Base-by-base conservation (phyloP, 495 filamentous ascomycete genomes). In the Apodospora peruviana region DNA sequence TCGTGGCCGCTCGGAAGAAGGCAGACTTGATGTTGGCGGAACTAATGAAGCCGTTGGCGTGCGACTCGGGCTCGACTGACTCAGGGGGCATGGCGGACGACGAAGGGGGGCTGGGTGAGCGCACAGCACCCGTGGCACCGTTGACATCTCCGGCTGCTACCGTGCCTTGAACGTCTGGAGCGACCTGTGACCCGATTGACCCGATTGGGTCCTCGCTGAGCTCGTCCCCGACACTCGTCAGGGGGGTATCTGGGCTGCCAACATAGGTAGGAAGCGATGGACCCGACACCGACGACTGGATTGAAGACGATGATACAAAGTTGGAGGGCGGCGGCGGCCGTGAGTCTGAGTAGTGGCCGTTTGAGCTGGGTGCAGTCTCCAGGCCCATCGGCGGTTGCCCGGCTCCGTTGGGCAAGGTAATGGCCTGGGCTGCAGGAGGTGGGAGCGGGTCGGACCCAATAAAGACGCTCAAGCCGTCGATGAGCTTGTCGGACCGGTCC, bases 1-100 rank as follows among this genome's bases (percentile, higher is more conserved):
- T 61, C 46, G 67, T 69, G 11, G 69, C 66, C 21, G 73, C 74
- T 27, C 74, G 64, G 53, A 61, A 61, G 47, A 71, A 71, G 16
- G 66, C 57, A 0, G 51, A 53, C 43, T 63, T 64, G 39, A 69
- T 56, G 45, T 71, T 62, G 11, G 54, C 52, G 10, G 66, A 67
- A 43, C 56, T 50, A 57, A 54, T 48, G 60, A 55, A 47, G 47
- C 66, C 51, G 57, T 47, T 55, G 32, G 40, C 42, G 27, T 50
- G 52, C 8, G 24, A 4, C 42, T 55, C 52, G 24, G 45, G 24
- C 5, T 48, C 21, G 10, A 22, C 19, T 3, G 39, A 41, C 16
- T 4, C 48, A 5, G 48, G 40, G 2, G 25, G 9, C 2, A 24
- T 27, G 2, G 40, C 27, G 1, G 21, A 8, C 2, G 47, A 22